Conservation (phyloP, 2,329 filamentous ascomycete genomes). For the Claviceps monticola region DNA sequence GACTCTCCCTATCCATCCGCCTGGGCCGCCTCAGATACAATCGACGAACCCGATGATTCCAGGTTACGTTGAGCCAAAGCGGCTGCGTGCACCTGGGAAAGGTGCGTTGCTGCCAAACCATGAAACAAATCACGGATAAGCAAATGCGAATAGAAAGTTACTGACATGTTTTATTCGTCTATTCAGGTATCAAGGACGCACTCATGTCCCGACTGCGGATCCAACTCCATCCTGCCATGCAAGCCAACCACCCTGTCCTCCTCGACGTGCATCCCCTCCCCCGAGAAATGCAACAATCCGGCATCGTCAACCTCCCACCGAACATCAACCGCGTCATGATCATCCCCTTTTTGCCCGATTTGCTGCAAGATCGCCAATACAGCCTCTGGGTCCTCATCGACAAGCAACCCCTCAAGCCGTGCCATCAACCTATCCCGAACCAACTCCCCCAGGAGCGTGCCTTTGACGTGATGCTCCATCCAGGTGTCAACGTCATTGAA, state of each 20-base stretch:
- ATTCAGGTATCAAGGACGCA: constrained; percentile 40
- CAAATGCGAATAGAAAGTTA: background rate
- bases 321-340: constrained; percentile 60
- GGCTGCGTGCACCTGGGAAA: constrained; percentile 27
- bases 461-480: constrained; percentile 59
- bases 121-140: too few relatives aligned
- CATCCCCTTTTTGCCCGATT: constrained; percentile 48
- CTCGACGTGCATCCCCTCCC: constrained; percentile 52
- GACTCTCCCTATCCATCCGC: constrained; percentile 7
- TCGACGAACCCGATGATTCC: constrained; percentile 15
- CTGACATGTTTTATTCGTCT: background rate
- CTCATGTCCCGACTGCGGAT: constrained; percentile 54
- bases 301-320: constrained; percentile 55
- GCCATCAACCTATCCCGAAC: constrained; percentile 34
- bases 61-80: constrained; percentile 22
- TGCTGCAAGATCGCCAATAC: constrained; percentile 54
- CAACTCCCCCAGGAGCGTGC: constrained; percentile 48
- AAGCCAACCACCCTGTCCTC: constrained; percentile 45
- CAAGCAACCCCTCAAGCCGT: constrained; percentile 42
- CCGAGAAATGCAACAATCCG: constrained; percentile 53
- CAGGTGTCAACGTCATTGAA: constrained; percentile 65
- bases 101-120: constrained; percentile 16
- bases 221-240: constrained; percentile 53
- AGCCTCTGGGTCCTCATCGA: constrained; percentile 65
- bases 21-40: constrained; percentile 13